Percentiles rank a stretch among this genome's conserved stretches.
These are phyloP conservation scores for Eucalyptus sp. DNA, from an alignment of 345 rosid genomes.

Conservation along the genomic window DNA sequence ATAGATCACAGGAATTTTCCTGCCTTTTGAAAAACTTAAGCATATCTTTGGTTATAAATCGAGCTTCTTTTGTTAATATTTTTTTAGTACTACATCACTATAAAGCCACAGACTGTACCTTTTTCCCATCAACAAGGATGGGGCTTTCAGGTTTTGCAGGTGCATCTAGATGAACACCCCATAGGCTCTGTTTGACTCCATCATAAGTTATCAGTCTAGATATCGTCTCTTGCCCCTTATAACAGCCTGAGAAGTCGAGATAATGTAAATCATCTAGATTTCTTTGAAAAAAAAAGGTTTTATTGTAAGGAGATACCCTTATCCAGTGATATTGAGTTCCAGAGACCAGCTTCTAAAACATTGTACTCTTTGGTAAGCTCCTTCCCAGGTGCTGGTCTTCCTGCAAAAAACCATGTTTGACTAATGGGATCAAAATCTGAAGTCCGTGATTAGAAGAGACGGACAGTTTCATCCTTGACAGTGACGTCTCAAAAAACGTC, in stretches of 20 bases:
- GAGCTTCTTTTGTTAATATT: neutral
- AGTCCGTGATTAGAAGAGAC: neutral
- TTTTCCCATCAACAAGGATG: conserved; percentile 54
- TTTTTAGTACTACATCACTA: neutral
- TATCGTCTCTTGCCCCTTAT: conserved; percentile 89
- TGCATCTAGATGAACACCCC: conserved; percentile 67
- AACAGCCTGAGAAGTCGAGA: conserved; percentile 47
- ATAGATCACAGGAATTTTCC: neutral
- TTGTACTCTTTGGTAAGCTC: conserved; percentile 81
- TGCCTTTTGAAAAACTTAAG: neutral
- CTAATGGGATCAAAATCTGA: neutral
- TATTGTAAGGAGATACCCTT: conserved; percentile 39
- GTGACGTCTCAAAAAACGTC: neutral
- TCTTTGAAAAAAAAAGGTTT: neutral
- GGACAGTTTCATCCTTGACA: rapidly evolving
- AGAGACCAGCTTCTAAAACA: conserved; percentile 82
- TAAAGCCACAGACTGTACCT: conserved; percentile 11
- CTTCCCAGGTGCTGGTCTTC: conserved; percentile 80
- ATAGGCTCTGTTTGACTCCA: conserved; percentile 75
- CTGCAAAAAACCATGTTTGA: conserved; percentile 15
- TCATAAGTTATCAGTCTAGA: conserved; percentile 78
- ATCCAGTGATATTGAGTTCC: conserved; percentile 75
- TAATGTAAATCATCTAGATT: neutral
- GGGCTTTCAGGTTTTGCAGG: conserved; percentile 66
- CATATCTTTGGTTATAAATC: neutral